Evolutionary conservation across 805 yeast genomes (phyloP).

Genomic region (Candida montana): DNA sequence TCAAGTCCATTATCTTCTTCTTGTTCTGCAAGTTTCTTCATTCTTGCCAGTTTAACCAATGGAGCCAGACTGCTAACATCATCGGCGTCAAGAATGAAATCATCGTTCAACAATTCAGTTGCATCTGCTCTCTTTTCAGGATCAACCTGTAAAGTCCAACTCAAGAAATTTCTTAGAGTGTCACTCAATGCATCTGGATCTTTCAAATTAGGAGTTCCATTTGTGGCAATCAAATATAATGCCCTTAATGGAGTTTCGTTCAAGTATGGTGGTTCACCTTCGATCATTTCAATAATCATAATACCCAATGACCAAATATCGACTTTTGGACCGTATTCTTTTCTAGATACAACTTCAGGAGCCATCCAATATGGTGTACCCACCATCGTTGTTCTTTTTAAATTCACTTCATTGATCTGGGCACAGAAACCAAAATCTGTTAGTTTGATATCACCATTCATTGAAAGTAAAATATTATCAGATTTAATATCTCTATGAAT

Average conservation of each 20-base stretch:
- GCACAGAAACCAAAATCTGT: slow-evolving; percentile 98
- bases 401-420: slow-evolving; percentile 71
- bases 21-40: slow-evolving; percentile 48
- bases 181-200: slow-evolving; percentile 76
- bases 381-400: slow-evolving; percentile 95
- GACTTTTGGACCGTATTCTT: slow-evolving; percentile 94
- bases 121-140: slow-evolving; percentile 80
- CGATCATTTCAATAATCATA: slow-evolving; percentile 98
- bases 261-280: slow-evolving; percentile 97
- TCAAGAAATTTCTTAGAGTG: slow-evolving; percentile 62
- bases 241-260: slow-evolving; percentile 96
- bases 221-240: slow-evolving; percentile 87
- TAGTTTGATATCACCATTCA: slow-evolving; percentile 84
- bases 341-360: slow-evolving; percentile 93
- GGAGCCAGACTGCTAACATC: slow-evolving; percentile 62
- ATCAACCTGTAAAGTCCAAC: slow-evolving; percentile 76
- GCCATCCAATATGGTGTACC: slow-evolving; percentile 99
- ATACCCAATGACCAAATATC: slow-evolving; percentile 98
- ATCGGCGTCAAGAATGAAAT: slow-evolving; percentile 59
- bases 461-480: slow-evolving; percentile 80
- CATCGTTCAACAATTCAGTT: slow-evolving; percentile 59
- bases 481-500: slow-evolving; percentile 96
- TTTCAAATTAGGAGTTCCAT: slow-evolving; percentile 91
- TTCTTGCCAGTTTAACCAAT: slow-evolving; percentile 65
- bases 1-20: slow-evolving; percentile 22